These are phyloP conservation scores for Monilinia fructigena DNA, from an alignment of 2,329 filamentous ascomycete genomes.

Conservation along the genomic window DNA sequence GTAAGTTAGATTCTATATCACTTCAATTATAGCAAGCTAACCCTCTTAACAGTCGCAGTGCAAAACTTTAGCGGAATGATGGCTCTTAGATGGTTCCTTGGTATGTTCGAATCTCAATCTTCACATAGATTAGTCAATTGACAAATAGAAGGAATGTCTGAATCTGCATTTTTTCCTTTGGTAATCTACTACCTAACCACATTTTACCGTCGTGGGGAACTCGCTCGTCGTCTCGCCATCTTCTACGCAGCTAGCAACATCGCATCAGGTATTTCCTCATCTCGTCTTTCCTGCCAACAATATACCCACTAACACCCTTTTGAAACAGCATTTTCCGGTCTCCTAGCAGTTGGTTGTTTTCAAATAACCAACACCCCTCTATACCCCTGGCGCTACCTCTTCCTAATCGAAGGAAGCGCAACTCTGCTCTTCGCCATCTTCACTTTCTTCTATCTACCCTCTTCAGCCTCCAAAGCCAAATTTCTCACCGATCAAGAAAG, in stretches of 20 bases:
- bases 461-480: constrained; percentile 34
- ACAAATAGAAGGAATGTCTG: constrained; percentile 49
- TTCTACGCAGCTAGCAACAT: constrained; percentile 53
- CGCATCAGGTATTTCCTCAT: neutral
- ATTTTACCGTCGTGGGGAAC: constrained; percentile 70
- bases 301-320: neutral
- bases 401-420: constrained; percentile 46
- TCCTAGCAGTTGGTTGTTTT: constrained; percentile 45
- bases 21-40: neutral
- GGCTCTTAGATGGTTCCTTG: constrained; percentile 66
- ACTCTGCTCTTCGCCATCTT: constrained; percentile 38
- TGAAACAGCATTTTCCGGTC: constrained; percentile 51
- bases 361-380: constrained; percentile 51
- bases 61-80: constrained; percentile 65
- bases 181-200: constrained; percentile 58
- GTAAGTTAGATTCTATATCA: neutral
- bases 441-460: constrained; percentile 42
- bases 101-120: constrained; percentile 36
- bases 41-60: constrained; percentile 44
- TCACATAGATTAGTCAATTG: neutral
- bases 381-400: constrained; percentile 52
- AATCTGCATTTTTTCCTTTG: constrained; percentile 67
- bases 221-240: constrained; percentile 67
- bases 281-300: too few relatives aligned
- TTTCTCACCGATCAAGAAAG: constrained; percentile 40